Base-by-base conservation (phyloP, 2,329 filamentous ascomycete species). In the Phaeoacremonium minimum region DNA sequence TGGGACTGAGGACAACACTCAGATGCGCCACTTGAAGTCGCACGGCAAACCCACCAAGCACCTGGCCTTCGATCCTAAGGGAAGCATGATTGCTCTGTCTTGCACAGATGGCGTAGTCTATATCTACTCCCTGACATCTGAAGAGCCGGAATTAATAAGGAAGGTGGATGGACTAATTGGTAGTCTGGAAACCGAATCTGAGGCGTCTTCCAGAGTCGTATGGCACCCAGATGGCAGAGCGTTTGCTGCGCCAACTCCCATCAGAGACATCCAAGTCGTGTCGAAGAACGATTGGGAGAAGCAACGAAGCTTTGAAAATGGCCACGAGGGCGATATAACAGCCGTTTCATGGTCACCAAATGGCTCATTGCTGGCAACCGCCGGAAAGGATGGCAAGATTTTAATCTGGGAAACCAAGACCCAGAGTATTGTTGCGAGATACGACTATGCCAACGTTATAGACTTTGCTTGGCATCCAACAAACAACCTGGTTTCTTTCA, bases 161-260 rank as follows among this genome's bases (percentile, higher is more conserved):
- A 49, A 87, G 57, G 71, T 98, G 7, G 89, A 95, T 50, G 90
- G 89, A 2, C 67, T 96, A 47, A 93, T 97, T 48, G 83, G 81
- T 43, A 75, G 76, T 14, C 60, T 91, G 4, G 90, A 96, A 40
- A 75, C 80, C 2, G 87, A 93, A 30, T 75, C 82, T 2, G 86
- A 94, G 43, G 73, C 78, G 6, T 89, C 83, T 45, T 83, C 87
- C 4, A 76, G 75, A 51, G 80, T 84, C 6, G 77, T 80, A 1
- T 98, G 93, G 93, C 93, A 97, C 63, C 94, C 94, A 0, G 91
- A 97, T 56, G 91, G 93, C 15, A 79, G 87, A 47, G 87, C 90
- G 4, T 95, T 98, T 60, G 90, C 87, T 2, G 82, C 86, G 15
- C 81, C 88, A 1, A 95, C 90, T 15, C 77, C 85, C 1, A 88